Percentiles rank a stretch among this genome's conserved stretches.
Conservation (phyloP, 495 filamentous ascomycete species). For the Penicillium subrubescens region DNA sequence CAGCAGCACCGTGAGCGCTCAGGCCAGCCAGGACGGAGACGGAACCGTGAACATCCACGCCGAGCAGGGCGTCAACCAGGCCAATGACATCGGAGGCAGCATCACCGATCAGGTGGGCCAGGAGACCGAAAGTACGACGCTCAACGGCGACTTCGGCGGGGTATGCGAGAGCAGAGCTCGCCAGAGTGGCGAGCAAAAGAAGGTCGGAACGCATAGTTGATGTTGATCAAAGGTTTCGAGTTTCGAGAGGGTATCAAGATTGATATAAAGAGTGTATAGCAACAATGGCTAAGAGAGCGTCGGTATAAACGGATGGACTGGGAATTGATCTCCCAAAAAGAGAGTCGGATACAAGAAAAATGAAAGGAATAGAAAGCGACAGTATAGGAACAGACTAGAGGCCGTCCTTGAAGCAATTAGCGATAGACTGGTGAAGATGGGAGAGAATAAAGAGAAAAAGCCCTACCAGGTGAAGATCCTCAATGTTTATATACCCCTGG, state of each 20-base stretch:
- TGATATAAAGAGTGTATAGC: conserved; percentile 25
- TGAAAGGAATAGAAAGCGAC: conserved; percentile 15
- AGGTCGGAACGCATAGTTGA: conserved; percentile 44
- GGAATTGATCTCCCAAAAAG: conserved; percentile 12
- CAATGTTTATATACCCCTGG: conserved; percentile 48
- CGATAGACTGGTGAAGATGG: conserved; percentile 39
- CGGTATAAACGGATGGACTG: conserved; percentile 17
- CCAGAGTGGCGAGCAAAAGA: conserved; percentile 44
- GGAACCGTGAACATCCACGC: conserved; percentile 21
- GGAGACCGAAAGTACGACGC: conserved; percentile 32
- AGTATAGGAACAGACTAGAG: conserved; percentile 18
- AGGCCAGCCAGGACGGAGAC: conserved; percentile 33
- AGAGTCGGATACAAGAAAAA: conserved; percentile 21
- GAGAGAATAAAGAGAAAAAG: conserved; percentile 20
- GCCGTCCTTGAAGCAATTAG: conserved; percentile 34
- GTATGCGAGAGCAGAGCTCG: conserved; percentile 37
- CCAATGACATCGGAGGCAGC: conserved; percentile 22
- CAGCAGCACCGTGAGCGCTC: conserved; percentile 42
- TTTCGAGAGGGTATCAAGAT: background rate
- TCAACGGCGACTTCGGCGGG: conserved; percentile 36
- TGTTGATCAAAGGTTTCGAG: conserved; percentile 4
- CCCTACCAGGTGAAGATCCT: conserved; percentile 28
- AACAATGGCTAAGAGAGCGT: conserved; percentile 4
- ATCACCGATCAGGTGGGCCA: conserved; percentile 19
- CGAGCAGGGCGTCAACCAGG: conserved; percentile 30